Conservation (phyloP, 208 protist genomes). For the Herpetomonas samuelpessoai region DNA sequence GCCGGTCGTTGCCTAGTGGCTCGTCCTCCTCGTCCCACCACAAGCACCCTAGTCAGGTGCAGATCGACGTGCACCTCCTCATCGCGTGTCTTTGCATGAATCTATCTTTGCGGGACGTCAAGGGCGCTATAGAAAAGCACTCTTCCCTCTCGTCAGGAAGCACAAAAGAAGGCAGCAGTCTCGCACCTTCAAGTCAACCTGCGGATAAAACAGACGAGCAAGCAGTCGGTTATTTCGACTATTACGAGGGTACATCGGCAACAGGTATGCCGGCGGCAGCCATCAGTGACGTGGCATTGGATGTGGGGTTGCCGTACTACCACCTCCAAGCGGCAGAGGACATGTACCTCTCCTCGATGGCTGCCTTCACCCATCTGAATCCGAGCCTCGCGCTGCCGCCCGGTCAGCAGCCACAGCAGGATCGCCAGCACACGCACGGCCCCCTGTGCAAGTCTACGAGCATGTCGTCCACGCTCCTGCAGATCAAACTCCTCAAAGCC, state of each 20-base stretch:
- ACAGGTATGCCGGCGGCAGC: too few species aligned
- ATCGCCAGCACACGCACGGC: not conserved
- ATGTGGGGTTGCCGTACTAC: slow-evolving; percentile 61
- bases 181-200: too few species aligned
- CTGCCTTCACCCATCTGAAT: slow-evolving; percentile 12
- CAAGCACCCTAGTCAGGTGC: too few species aligned
- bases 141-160: too few species aligned
- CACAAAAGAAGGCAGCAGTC: too few species aligned
- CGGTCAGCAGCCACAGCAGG: not conserved
- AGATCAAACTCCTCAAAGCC: slow-evolving; percentile 51
- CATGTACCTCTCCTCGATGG: slow-evolving; percentile 16
- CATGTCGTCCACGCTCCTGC: slow-evolving; percentile 8
- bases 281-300: slow-evolving; percentile 23
- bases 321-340: slow-evolving; percentile 53
- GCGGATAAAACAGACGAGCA: too few species aligned
- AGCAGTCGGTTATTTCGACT: too few species aligned
- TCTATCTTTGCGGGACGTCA: not conserved
- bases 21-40: too few species aligned
- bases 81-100: not conserved
- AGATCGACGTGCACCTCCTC: not conserved
- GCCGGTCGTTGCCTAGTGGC: too few species aligned
- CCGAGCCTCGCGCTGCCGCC: not conserved
- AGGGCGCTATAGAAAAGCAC: too few species aligned
- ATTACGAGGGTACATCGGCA: too few species aligned
- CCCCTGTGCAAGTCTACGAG: not conserved